Base-by-base conservation (phyloP, 495 filamentous ascomycete species). In the Penicillium robsamsonii region DNA sequence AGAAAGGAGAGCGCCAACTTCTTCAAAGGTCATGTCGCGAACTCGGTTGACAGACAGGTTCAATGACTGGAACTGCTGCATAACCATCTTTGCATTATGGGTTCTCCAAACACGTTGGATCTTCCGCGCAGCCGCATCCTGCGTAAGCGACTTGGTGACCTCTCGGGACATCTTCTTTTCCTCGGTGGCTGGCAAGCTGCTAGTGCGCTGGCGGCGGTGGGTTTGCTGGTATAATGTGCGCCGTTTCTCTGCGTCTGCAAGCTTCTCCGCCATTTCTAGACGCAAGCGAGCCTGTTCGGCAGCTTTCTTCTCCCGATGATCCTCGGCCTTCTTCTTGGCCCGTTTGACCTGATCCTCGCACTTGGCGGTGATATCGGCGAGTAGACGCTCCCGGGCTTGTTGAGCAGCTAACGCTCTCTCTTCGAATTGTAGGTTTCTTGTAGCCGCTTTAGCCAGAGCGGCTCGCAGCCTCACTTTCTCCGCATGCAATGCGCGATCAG, bases 281-380 rank as follows among this genome's bases (percentile, higher is more conserved):
- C 81, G 79, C 53, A 93, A 69, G 59, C 86, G 88, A 62, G 81
- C 83, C 61, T 91, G 84, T 57, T 97, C 92, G 42, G 90, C 88
- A 55, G 94, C 91, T 59, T 93, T 87, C 67, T 88, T 87, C 74
- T 93, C 92, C 66, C 92, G 90, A 74, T 90, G 92, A 55, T 87
- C 93, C 75, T 96, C 90, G 3, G 94, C 94, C 45, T 96, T 82
- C 46, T 88, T 87, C 79, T 98, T 98, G 49, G 95, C 94, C 45
- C 92, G 81, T 62, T 88, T 88, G 46, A 98, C 94, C 72, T 98
- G 94, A 67, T 92, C 93, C 50, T 95, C 93, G 68, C 95, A 97
- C 63, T 86, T 86, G 37, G 93, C 94, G 11, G 92, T 89, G 27
- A 97, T 96, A 70, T 96, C 91, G 0, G 92, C 94, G 22, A 98